Base-by-base conservation (phyloP, 495 filamentous ascomycete species). In the Friedmanniomyces simplex region DNA sequence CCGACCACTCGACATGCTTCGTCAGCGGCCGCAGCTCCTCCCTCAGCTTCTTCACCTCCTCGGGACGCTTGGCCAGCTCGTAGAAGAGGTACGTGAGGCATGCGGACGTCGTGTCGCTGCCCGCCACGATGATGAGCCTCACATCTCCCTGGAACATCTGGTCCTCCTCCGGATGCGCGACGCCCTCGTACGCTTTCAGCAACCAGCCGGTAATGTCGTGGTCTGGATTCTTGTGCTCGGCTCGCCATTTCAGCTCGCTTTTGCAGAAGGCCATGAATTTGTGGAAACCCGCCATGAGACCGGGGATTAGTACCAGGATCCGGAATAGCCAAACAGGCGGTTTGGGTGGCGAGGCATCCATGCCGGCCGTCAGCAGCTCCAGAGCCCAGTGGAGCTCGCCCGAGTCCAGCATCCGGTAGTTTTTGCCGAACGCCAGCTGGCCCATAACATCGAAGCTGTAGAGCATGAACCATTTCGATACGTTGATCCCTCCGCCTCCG, bases 381-480 rank as follows among this genome's bases (percentile, higher is more conserved):
- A 67, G 54, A 1, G 64, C 60, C 25, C 50, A 51, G 42, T 71
- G 65, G 51, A 60, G 55, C 37, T 61, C 46, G 8, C 67, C 65
- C 10, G 25, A 49, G 12, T 58, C 46, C 2, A 73, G 59, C 55
- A 66, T 68, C 25, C 59, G 47, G 54, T 72, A 75, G 20, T 67
- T 53, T 30, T 72, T 63, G 5, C 68, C 63, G 56, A 73, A 72
- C 12, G 64, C 18, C 2, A 74, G 58, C 24, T 71, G 65, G 18
- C 69, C 71, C 61, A 72, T 71, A 24, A 72, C 62, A 54, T 75
- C 73, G 45, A 75, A 70, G 12, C 57, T 55, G 28, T 60, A 68
- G 34, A 67, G 68, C 49, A 70, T 71, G 39, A 68, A 69, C 71
- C 70, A 74, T n/a, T 65, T 46, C 0, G 54, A 61, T 18, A 71